Conservation (phyloP, 129 eudicot genomes). For the Scalesia atractyloides region DNA sequence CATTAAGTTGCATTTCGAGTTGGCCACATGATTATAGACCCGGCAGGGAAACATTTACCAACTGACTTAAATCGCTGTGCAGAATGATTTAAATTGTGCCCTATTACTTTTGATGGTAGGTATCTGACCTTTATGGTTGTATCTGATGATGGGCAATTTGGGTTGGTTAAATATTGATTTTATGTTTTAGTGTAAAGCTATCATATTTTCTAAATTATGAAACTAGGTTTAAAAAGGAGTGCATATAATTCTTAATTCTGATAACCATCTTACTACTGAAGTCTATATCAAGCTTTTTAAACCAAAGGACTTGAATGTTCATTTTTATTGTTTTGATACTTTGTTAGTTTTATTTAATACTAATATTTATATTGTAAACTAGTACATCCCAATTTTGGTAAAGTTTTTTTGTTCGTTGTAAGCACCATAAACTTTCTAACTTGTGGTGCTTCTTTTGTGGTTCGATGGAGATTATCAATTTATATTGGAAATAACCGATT, state of each 20-base stretch:
- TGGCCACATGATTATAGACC: background rate
- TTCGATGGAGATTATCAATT: background rate
- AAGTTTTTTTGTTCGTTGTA: background rate
- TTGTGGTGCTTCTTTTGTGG: background rate
- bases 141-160: background rate
- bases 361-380: background rate
- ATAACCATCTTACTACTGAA: background rate
- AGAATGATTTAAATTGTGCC: background rate
- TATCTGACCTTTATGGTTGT: too few relatives aligned
- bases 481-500: background rate
- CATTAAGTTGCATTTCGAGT: background rate
- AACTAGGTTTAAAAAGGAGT: background rate
- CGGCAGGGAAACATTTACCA: background rate
- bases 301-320: background rate
- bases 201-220: background rate
- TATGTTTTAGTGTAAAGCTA: constrained; percentile 11
- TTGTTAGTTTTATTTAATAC: background rate
- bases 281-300: background rate
- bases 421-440: background rate
- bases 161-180: constrained; percentile 1
- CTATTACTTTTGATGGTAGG: too few relatives aligned
- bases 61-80: background rate
- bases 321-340: background rate
- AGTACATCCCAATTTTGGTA: background rate
- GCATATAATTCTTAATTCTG: background rate